Evolutionary conservation across 2,329 filamentous ascomycete species (phyloP).

Genomic region (Claviceps africana): DNA sequence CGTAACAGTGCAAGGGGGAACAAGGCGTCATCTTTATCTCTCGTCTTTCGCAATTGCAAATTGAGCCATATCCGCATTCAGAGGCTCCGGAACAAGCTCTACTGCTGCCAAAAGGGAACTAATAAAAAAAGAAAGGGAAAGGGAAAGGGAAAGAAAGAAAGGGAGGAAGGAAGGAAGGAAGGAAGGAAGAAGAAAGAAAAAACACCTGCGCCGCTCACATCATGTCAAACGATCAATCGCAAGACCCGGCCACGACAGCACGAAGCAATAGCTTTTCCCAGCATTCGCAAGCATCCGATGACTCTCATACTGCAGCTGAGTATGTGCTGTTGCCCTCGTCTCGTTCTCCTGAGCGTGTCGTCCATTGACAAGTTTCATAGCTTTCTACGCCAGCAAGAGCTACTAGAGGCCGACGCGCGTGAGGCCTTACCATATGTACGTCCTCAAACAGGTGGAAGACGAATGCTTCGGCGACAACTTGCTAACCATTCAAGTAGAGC

Average conservation of each 20-base stretch:
- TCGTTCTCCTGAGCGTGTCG: no score
- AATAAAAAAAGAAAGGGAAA: background rate
- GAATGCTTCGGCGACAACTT: constrained; percentile 8
- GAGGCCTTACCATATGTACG: constrained; percentile 85
- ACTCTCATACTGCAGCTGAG: constrained; percentile 57
- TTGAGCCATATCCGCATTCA: background rate
- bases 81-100: background rate
- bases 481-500: constrained; percentile 42
- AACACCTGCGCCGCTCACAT: background rate
- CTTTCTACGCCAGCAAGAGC: constrained; percentile 79
- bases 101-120: background rate
- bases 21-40: background rate
- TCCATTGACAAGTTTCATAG: constrained; percentile 26
- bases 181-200: background rate
- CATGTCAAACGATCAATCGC: constrained; percentile 25
- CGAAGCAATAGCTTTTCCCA: constrained; percentile 48
- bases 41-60: background rate
- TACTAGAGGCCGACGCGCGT: constrained; percentile 85
- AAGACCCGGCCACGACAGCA: constrained; percentile 11
- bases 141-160: no score
- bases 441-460: background rate
- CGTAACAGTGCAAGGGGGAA: background rate
- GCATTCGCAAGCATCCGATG: constrained; percentile 38
- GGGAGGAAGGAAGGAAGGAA: no score
- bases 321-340: constrained; percentile 11